Percentiles rank a stretch among this genome's conserved stretches.
Conservation (phyloP, 1,284 basidiomycete species). For the Neonothopanus nambi region DNA sequence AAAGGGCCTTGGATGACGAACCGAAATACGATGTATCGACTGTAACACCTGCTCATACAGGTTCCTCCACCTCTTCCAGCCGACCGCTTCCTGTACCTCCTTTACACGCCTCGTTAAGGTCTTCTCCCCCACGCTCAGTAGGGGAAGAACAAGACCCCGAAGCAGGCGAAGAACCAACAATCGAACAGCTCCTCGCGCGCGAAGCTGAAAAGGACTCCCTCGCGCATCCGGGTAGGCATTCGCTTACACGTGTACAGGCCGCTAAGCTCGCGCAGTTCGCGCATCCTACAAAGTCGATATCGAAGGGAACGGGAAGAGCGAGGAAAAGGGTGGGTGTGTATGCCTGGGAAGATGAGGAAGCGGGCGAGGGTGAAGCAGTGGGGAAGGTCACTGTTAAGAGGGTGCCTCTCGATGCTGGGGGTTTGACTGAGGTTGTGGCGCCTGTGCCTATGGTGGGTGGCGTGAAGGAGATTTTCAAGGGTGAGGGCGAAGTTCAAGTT, state of each 20-base stretch:
- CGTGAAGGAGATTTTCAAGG: constrained; percentile 2
- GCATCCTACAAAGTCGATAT: neutral
- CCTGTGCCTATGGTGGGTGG: neutral
- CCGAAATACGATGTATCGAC: neutral
- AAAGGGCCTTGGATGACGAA: neutral
- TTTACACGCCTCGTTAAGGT: constrained; percentile 10
- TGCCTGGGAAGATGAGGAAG: constrained; percentile 41
- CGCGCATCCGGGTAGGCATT: neutral
- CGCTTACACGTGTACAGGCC: too few relatives aligned
- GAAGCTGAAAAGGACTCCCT: constrained; percentile 14
- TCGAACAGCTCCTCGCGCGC: constrained; percentile 47
- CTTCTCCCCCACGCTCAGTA: neutral
- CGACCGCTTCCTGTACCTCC: constrained; percentile 14
- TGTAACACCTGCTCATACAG: neutral
- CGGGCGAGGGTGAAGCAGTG: neutral
- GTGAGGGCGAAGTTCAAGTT: neutral
- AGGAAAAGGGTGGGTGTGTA: constrained; percentile 28
- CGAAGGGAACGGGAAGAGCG: constrained; percentile 3
- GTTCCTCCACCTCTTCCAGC: constrained; percentile 6
- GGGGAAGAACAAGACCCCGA: neutral
- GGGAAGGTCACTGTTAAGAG: constrained; percentile 36
- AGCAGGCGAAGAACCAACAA: constrained; percentile 41
- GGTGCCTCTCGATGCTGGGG: constrained; percentile 7
- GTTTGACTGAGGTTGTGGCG: neutral
- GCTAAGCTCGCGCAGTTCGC: neutral